A percentile compares a stretch with the other conserved stretches of the same genome.
Conservation (phyloP, 2,329 filamentous ascomycete species). For the Ophiostoma triangulosporum region DNA sequence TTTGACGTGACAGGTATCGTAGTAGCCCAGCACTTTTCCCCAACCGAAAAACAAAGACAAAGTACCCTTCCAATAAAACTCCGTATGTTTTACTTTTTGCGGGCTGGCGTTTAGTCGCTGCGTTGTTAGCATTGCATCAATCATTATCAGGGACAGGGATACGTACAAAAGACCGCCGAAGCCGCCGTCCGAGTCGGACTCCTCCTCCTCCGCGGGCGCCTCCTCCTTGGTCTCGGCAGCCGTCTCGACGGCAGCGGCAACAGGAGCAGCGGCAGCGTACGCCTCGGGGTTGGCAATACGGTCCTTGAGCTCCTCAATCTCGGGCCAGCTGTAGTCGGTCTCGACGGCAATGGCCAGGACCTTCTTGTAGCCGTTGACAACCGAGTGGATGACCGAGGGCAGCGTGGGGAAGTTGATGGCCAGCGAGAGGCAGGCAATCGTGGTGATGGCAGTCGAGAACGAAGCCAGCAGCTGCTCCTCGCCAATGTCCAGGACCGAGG, state of each 20-base stretch:
- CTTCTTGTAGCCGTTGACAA: constrained; percentile 99
- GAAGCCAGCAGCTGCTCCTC: constrained; percentile 85
- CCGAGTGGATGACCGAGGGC: constrained; percentile 87
- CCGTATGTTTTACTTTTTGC: neutral
- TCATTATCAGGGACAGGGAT: neutral
- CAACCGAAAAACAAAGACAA: neutral
- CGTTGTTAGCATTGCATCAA: neutral
- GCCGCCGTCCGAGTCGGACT: constrained; percentile 48
- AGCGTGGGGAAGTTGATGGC: constrained; percentile 91
- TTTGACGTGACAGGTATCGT: neutral
- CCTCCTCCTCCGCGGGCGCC: constrained; percentile 57
- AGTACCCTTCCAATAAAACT: neutral
- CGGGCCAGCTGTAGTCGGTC: constrained; percentile 88
- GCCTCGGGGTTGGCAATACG: constrained; percentile 98
- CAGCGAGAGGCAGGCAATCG: constrained; percentile 83
- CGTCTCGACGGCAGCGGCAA: constrained; percentile 41
- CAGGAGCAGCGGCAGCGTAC: constrained; percentile 74
- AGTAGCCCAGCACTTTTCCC: neutral
- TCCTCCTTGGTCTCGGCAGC: constrained; percentile 50
- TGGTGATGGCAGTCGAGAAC: constrained; percentile 67
- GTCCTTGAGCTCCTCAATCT: constrained; percentile 97
- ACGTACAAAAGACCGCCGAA: constrained; percentile 63
- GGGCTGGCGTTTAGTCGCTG: constrained; percentile 12
- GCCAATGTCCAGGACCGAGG: constrained; percentile 79
- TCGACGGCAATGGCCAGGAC: constrained; percentile 74